These are phyloP conservation scores for Colletotrichum cereale DNA, from an alignment of 2,329 filamentous ascomycete genomes.

Conservation along the genomic window DNA sequence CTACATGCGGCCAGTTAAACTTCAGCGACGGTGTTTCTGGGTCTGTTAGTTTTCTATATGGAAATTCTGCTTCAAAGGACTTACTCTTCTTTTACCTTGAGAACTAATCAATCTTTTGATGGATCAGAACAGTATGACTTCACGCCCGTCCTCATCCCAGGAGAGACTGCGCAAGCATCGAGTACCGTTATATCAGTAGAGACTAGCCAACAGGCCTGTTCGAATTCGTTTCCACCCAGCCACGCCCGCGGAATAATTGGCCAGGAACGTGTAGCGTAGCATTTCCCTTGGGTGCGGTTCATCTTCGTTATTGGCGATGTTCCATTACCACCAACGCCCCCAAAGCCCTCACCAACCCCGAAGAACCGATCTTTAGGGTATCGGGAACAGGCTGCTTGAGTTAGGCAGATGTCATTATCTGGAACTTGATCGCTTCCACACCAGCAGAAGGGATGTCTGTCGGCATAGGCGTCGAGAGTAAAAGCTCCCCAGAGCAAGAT, in stretches of 20 bases:
- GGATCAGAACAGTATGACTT: slow-evolving; percentile 3
- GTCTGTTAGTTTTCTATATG: too few relatives aligned
- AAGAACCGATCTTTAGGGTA: slow-evolving; percentile 25
- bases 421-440: background rate
- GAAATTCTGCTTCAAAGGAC: too few relatives aligned
- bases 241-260: slow-evolving; percentile 19
- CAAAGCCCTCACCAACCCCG: background rate
- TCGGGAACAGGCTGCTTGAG: slow-evolving; percentile 9
- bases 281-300: background rate
- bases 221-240: slow-evolving; percentile 21
- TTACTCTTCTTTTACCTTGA: too few relatives aligned
- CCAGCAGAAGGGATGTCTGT: slow-evolving; percentile 30
- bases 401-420: background rate
- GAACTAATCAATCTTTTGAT: too few relatives aligned
- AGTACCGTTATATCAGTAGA: background rate
- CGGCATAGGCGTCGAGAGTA: background rate
- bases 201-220: background rate
- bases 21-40: too few relatives aligned
- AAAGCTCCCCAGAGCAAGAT: background rate
- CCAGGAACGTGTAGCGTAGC: slow-evolving; percentile 16
- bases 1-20: too few relatives aligned
- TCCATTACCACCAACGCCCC: too few relatives aligned
- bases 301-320: slow-evolving; percentile 22
- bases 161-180: background rate
- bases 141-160: background rate